Evolutionary conservation across 305 asterid genomes (phyloP).

Genomic region (Coffea humblotiana): DNA sequence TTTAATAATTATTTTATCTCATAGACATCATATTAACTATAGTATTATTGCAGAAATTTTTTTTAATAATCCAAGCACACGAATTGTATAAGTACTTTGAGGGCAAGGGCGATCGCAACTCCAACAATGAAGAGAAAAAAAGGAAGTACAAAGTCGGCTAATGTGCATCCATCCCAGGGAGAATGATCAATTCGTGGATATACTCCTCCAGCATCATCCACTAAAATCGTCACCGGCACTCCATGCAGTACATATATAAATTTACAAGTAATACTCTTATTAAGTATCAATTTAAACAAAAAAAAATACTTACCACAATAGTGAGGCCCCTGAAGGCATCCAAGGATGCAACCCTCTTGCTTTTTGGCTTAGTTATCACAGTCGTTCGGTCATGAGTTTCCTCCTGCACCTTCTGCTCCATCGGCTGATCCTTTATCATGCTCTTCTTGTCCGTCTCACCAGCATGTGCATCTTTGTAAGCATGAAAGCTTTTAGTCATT

Average conservation of each 20-base stretch:
- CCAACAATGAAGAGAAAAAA: slow-evolving; percentile 45
- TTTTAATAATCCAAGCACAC: too few species aligned
- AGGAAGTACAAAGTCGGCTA: slow-evolving; percentile 88
- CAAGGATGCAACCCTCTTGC: slow-evolving; percentile 71
- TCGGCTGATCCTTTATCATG: slow-evolving; percentile 4
- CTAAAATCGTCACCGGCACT: slow-evolving; percentile 63
- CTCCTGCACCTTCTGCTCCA: slow-evolving; percentile 19
- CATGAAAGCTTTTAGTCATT: background rate
- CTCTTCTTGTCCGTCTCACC: background rate
- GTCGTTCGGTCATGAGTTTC: slow-evolving; percentile 20
- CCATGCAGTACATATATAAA: background rate
- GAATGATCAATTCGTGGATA: slow-evolving; percentile 76
- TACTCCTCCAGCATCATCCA: slow-evolving; percentile 81
- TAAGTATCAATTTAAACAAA: too few species aligned
- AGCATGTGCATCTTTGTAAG: slow-evolving; percentile 11
- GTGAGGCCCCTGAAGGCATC: slow-evolving; percentile 93
- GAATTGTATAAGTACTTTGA: too few species aligned
- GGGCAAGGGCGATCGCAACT: too few species aligned
- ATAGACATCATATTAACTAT: too few species aligned
- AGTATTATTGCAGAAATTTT: too few species aligned
- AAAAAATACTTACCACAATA: slow-evolving; percentile 49
- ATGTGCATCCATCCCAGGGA: slow-evolving; percentile 92
- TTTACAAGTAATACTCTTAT: too few species aligned
- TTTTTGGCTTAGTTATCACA: slow-evolving; percentile 41
- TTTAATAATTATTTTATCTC: too few species aligned